Conservation (phyloP, 345 rosid genomes). For the Boechera divaricarpa region DNA sequence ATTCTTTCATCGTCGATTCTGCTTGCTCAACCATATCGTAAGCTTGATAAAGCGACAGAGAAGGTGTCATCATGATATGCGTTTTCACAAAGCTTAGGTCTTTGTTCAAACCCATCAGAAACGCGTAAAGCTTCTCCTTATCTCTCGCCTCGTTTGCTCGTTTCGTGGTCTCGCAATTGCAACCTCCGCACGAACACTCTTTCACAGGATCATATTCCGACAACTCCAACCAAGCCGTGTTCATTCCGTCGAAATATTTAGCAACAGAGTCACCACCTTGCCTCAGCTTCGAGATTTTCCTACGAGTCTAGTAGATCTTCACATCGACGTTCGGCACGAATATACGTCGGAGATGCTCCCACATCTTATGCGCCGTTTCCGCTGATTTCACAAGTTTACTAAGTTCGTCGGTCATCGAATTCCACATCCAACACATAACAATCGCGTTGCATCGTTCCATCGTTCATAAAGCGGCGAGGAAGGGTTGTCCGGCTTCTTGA, state of each 20-base stretch:
- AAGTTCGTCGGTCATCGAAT: background rate
- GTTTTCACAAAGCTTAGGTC: background rate
- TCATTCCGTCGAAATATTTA: background rate
- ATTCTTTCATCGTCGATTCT: too few species aligned
- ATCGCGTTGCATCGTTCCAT: background rate
- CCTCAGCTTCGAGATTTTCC: background rate
- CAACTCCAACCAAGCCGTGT: background rate
- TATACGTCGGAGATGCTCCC: background rate
- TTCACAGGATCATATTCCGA: constrained; percentile 21
- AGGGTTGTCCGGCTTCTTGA: background rate
- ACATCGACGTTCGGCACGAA: background rate
- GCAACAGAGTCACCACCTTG: background rate
- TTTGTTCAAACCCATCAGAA: constrained; percentile 23
- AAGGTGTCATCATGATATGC: too few species aligned
- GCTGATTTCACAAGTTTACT: background rate
- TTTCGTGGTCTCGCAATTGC: background rate
- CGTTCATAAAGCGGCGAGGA: background rate
- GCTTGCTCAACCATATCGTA: too few species aligned
- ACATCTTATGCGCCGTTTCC: background rate
- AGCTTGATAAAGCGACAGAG: background rate
- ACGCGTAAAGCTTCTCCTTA: background rate
- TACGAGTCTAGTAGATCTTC: constrained; percentile 17
- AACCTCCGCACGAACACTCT: constrained; percentile 23
- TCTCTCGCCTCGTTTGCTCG: constrained; percentile 13
- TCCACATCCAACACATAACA: constrained; percentile 2